Conservation (phyloP, 2,329 filamentous ascomycete genomes). For the Tolypocladium cylindrosporum region DNA sequence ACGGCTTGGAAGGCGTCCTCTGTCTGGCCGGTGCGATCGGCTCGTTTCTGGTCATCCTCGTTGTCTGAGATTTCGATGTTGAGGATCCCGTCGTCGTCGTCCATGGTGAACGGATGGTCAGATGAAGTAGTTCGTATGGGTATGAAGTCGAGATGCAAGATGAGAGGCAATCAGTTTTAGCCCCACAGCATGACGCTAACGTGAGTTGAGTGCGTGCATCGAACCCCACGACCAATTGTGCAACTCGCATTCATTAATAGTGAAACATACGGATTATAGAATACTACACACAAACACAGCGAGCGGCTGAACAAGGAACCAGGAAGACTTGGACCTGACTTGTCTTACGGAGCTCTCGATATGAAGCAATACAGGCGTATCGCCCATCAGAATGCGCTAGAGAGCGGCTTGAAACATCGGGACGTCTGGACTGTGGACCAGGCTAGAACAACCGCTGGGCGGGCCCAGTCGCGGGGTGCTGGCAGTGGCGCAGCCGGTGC, state of each 20-base stretch:
- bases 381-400: background rate
- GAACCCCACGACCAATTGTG: background rate
- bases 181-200: background rate
- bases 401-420: background rate
- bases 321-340: no score
- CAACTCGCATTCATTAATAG: background rate
- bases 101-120: conserved; percentile 10
- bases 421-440: no score
- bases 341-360: no score
- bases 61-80: conserved; percentile 22
- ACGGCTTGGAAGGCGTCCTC: conserved; percentile 39
- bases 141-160: background rate
- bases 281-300: background rate
- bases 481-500: background rate
- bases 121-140: background rate
- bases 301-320: background rate
- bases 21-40: conserved; percentile 31
- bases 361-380: background rate
- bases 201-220: no score
- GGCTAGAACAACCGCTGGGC: background rate
- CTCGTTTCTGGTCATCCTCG: conserved; percentile 11
- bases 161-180: background rate
- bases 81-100: conserved; percentile 17
- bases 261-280: background rate
- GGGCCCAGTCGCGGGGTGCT: background rate